Base-by-base conservation (phyloP, 352 stramenopile species). In the Pythium biforme region DNA sequence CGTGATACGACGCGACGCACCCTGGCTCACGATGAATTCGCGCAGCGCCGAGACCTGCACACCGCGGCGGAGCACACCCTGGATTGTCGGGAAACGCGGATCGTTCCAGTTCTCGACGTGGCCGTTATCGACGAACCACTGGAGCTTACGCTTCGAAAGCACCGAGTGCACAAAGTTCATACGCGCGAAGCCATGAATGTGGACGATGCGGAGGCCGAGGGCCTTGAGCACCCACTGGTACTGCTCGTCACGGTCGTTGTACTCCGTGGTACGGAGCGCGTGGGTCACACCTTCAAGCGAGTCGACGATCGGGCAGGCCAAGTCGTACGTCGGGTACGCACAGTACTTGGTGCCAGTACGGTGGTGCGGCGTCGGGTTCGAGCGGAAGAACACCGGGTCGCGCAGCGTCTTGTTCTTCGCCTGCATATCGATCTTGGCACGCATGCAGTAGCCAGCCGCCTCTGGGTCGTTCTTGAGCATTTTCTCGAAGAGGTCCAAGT, bases 121-220 rank as follows among this genome's bases (percentile, higher is more conserved):
- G 17, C 90, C 88, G 43, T 99, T 90, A 61, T 99, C 97, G 11
- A 99, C 98, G 76, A 99, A 99, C 97, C 97, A 99, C 50, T 97
- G 96, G 39, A 99, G 76, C 77, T 99, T 99, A 51, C 98, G 92
- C 84, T 99, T 99, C 59, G 89, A 98, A 59, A 99, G 85, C 34
- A 99, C 89, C 23, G 97, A 99, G 75, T 99, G 94, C 64, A 99
- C 93, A 74, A 99, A 99, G 82, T 99, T 99, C 86, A 99, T 97
- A 23, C 97, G 90, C 14, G 96, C 94, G 72, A 99, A 99, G 52
- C 94, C 87, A 74, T 99, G 95, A 56, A 95, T 94, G 59, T 85
- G 83, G 48, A 95, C 86, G 47, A 86, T 87, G 54, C 86, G 84
- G 45, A 95, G 76, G 14, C 82, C 68, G 31, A 99, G 77, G 20